Evolutionary conservation across 768 basidiomycete species (phyloP).

Genomic region (Roridomyces roridus): DNA sequence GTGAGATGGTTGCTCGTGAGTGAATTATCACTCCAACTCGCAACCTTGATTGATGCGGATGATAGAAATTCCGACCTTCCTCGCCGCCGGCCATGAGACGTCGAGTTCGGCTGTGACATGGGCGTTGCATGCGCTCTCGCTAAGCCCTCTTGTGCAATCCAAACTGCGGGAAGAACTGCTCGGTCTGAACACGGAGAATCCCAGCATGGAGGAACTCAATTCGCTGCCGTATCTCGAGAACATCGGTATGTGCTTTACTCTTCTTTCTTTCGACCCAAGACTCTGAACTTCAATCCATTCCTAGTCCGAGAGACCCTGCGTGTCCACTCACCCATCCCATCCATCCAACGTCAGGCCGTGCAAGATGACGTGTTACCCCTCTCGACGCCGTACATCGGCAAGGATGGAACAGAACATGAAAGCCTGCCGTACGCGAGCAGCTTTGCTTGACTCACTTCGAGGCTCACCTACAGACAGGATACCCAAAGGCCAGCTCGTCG

Average conservation of each 20-base stretch:
- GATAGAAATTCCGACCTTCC: slow-evolving; percentile 47
- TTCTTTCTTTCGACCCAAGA: neutral
- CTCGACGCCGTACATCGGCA: slow-evolving; percentile 48
- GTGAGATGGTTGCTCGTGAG: slow-evolving; percentile 45
- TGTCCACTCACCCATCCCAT: slow-evolving; percentile 56
- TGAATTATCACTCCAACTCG: slow-evolving; percentile 32
- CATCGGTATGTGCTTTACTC: slow-evolving; percentile 42
- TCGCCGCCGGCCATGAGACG: slow-evolving; percentile 40
- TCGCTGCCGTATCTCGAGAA: slow-evolving; percentile 46
- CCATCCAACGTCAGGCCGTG: slow-evolving; percentile 48
- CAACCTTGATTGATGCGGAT: neutral
- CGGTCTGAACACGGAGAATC: slow-evolving; percentile 38
- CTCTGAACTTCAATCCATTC: neutral
- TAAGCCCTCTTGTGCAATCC: slow-evolving; percentile 43
- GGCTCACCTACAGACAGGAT: neutral
- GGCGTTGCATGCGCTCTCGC: slow-evolving; percentile 48
- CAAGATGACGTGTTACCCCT: slow-evolving; percentile 62
- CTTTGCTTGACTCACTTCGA: too few species aligned
- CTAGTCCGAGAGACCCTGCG: slow-evolving; percentile 59
- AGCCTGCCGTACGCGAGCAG: slow-evolving; percentile 38
- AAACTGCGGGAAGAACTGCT: slow-evolving; percentile 52
- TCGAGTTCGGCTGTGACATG: slow-evolving; percentile 33
- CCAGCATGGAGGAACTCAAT: slow-evolving; percentile 50
- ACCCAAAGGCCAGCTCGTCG: too few species aligned
- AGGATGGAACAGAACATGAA: slow-evolving; percentile 44